Conservation (phyloP, 1,284 basidiomycete genomes). For the Sporisorium sorghi region DNA sequence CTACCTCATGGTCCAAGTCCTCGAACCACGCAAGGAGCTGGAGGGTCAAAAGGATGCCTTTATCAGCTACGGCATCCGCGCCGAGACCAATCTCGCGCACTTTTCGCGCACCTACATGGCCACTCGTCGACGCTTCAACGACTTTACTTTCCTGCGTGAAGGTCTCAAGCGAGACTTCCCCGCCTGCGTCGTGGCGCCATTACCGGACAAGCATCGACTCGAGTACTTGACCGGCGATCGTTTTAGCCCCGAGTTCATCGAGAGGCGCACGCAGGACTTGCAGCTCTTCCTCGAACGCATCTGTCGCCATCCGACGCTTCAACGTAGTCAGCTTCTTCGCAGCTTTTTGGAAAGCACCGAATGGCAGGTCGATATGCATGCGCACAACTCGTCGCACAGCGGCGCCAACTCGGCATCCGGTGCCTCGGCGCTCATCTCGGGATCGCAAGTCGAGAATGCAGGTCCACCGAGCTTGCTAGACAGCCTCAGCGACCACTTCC, state of each 20-base stretch:
- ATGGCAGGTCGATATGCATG: conserved; percentile 76
- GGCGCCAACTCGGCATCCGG: conserved; percentile 17
- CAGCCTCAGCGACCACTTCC: conserved; percentile 91
- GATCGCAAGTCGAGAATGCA: conserved; percentile 36
- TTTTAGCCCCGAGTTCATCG: conserved; percentile 96
- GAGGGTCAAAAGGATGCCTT: conserved; percentile 90
- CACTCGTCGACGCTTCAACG: conserved; percentile 89
- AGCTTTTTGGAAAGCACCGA: conserved; percentile 95
- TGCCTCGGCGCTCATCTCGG: conserved; percentile 21
- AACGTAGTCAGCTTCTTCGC: conserved; percentile 85
- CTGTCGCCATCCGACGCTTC: conserved; percentile 91
- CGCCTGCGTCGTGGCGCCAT: conserved; percentile 92
- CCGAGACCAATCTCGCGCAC: conserved; percentile 85
- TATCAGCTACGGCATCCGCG: conserved; percentile 91
- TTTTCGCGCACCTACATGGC: conserved; percentile 76
- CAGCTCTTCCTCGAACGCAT: conserved; percentile 92
- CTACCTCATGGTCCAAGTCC: conserved; percentile 76
- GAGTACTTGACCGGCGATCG: conserved; percentile 93
- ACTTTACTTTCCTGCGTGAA: conserved; percentile 93
- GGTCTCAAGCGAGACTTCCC: conserved; percentile 92
- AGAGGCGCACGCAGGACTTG: conserved; percentile 86
- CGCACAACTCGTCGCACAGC: conserved; percentile 53
- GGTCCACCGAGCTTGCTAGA: conserved; percentile 72
- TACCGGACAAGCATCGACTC: conserved; percentile 96
- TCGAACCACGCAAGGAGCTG: conserved; percentile 93